These are phyloP conservation scores for Periconia digitata DNA, from an alignment of 2,329 filamentous ascomycete genomes.

Conservation along the genomic window DNA sequence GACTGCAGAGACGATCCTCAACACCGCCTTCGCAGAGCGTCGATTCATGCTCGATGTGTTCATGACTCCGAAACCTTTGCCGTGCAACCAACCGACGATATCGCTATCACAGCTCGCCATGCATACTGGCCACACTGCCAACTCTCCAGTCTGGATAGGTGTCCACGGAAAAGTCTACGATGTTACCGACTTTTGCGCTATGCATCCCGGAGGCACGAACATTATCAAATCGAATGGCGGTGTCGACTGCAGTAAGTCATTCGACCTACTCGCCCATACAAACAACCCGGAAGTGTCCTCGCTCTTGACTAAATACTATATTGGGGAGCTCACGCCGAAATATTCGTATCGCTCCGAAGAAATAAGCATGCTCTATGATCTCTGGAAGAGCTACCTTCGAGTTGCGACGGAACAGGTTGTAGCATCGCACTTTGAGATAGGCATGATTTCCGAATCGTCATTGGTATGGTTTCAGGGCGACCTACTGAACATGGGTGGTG, in stretches of 20 bases:
- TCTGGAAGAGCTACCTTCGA: conserved; percentile 24
- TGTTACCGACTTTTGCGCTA: conserved; percentile 77
- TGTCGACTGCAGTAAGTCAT: conserved; percentile 86
- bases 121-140: conserved; percentile 22
- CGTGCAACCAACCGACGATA: conserved; percentile 27
- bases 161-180: conserved; percentile 91
- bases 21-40: conserved; percentile 25
- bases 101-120: conserved; percentile 23
- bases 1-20: conserved; percentile 21
- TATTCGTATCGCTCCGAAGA: conserved; percentile 22
- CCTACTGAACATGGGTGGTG: conserved; percentile 29
- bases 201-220: conserved; percentile 81
- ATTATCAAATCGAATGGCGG: conserved; percentile 85
- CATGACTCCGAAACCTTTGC: conserved; percentile 28
- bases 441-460: conserved; percentile 24
- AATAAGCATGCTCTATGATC: conserved; percentile 24
- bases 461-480: conserved; percentile 28
- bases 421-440: conserved; percentile 24
- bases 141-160: conserved; percentile 71
- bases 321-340: conserved; percentile 25
- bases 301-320: conserved; percentile 27
- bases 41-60: conserved; percentile 29
- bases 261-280: conserved; percentile 86
- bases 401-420: conserved; percentile 24
- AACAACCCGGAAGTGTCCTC: conserved; percentile 72